Evolutionary conservation across 495 filamentous ascomycete species (phyloP), one percentile per base, ranked within the genome.

Genomic region (Xylaria longipes): DNA sequence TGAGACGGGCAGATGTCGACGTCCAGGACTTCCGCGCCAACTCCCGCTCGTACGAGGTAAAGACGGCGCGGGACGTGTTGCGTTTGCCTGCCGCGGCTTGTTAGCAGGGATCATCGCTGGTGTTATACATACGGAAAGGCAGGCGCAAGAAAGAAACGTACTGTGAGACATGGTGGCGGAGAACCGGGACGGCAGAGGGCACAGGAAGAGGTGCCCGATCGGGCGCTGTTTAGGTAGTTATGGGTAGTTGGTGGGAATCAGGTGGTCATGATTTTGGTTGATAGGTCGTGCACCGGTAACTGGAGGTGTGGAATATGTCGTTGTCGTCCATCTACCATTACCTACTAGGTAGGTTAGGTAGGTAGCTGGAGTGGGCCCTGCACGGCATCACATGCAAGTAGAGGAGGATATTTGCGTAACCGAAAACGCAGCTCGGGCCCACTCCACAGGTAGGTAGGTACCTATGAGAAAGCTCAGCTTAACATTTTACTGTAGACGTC

Each of bases 11-110:
- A 41, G 90, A 87, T 72, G 91, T 93, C 8, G 91, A 88, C 77
- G 91, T 91, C 92, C 97, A 99, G 67, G 89, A 88, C 29, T 87
- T 82, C 76, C 93, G 92, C 43, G 97, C 91, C 45, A 93, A 89
- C 68, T 86, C 85, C 61, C 96, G 91, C 83, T 99, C 96, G 82
- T 97, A 90, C 62, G 95, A 91, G 70, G 96, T 98, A 86, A 98
- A 99, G 82, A 97, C 93, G 25, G 96, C 91, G 54, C 97, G 92
- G 68, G 95, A 97, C 63, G 96, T 98, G 84, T 99, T 98, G 73
- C 95, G 91, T 87, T 98, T 97, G 80, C 90, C 89, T 91, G 74
- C 8, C 12, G 33, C n/a, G 29, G 14, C 1, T 5, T 56, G 60
- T 63, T 29, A 63, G 60, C 39, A 39, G 46, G 31, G 33, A 60